Conservation (phyloP, 306 rosid species). For the Castanopsis chinensis region DNA sequence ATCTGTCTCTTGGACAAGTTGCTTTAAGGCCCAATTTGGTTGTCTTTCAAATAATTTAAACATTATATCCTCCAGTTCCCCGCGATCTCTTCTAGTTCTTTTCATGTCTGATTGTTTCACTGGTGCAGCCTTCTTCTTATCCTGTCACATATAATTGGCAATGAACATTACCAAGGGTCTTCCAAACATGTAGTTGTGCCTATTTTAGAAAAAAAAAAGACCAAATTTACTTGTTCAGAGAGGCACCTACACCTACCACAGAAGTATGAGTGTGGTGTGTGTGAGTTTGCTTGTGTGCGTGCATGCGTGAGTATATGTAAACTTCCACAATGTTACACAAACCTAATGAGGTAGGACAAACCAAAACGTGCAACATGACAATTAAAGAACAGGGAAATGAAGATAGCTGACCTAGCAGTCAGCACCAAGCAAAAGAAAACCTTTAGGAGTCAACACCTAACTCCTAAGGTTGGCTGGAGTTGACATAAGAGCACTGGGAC, state of each 20-base stretch:
- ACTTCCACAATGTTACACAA: neutral
- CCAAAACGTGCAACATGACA: too few species aligned
- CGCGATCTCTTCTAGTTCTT: slow-evolving; percentile 97
- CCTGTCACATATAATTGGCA: slow-evolving; percentile 44
- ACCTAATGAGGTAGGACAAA: neutral
- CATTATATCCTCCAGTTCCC: slow-evolving; percentile 95
- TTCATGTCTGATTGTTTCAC: slow-evolving; percentile 86
- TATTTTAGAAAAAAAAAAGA: neutral
- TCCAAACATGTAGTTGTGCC: neutral
- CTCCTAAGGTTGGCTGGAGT: too few species aligned
- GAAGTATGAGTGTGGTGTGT: neutral
- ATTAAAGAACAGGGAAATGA: too few species aligned
- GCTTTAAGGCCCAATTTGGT: slow-evolving; percentile 98
- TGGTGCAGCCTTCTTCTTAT: slow-evolving; percentile 79
- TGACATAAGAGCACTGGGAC: too few species aligned
- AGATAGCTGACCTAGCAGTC: too few species aligned
- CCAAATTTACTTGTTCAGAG: neutral
- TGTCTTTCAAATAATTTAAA: slow-evolving; percentile 96
- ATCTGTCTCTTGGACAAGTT: slow-evolving; percentile 97
- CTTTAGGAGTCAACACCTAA: too few species aligned
- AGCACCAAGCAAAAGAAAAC: too few species aligned
- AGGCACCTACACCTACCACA: neutral
- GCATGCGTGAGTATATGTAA: neutral
- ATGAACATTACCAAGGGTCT: neutral
- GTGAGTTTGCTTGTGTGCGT: neutral